These are phyloP conservation scores for Fusarium mangiferae DNA, from an alignment of 2,329 filamentous ascomycete genomes.

Conservation along the genomic window DNA sequence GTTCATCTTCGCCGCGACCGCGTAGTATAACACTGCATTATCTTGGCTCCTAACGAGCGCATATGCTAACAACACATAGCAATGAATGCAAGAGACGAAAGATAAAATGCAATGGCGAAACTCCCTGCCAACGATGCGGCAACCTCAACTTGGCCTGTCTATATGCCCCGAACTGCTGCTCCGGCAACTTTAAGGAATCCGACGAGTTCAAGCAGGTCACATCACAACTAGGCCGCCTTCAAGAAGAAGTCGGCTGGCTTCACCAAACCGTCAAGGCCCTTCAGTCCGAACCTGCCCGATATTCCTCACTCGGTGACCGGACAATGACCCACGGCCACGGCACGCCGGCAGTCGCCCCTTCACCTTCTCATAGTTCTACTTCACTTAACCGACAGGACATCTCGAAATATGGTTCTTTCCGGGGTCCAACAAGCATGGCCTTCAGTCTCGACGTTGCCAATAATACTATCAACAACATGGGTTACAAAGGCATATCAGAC, in stretches of 20 bases:
- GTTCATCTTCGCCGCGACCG: background rate
- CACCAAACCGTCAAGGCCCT: constrained; percentile 77
- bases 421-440: constrained; percentile 84
- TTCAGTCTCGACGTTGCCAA: constrained; percentile 90
- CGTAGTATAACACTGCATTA: background rate
- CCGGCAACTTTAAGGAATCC: constrained; percentile 88
- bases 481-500: constrained; percentile 75
- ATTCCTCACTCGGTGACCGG: constrained; percentile 57
- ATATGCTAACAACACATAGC: constrained; percentile 50
- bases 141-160: constrained; percentile 74
- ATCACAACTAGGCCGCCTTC: constrained; percentile 76
- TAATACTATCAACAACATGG: constrained; percentile 88
- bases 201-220: constrained; percentile 89
- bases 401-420: constrained; percentile 73
- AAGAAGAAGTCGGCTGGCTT: constrained; percentile 85
- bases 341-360: constrained; percentile 51
- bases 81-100: constrained; percentile 82
- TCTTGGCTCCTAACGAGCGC: background rate
- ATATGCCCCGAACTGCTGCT: constrained; percentile 74
- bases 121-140: constrained; percentile 73
- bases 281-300: constrained; percentile 63
- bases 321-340: constrained; percentile 50
- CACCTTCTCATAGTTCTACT: constrained; percentile 55
- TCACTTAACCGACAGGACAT: constrained; percentile 55
- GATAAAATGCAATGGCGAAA: constrained; percentile 79